A percentile compares a stretch with the other conserved stretches of the same genome.
Conservation (phyloP, 768 basidiomycete species). For the Phylloporus rhodoxanthus region DNA sequence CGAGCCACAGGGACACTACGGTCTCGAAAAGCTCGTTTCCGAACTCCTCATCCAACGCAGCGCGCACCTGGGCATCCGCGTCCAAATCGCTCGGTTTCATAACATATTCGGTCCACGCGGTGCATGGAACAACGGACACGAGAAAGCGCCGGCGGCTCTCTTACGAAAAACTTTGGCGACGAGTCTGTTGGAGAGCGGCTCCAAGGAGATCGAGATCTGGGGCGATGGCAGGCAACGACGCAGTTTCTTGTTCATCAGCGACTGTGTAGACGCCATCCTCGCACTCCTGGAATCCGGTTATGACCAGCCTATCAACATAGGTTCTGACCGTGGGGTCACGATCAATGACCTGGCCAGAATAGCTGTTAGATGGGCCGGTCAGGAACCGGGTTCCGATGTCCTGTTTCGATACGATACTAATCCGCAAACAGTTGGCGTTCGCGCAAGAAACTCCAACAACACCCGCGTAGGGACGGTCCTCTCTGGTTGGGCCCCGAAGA, state of each 20-base stretch:
- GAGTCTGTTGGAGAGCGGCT: conserved; percentile 1
- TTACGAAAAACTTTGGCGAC: conserved; percentile 46
- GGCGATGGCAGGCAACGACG: conserved; percentile 49
- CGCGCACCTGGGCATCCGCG: conserved; percentile 24
- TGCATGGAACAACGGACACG: conserved; percentile 48
- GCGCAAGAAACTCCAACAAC: conserved; percentile 50
- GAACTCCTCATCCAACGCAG: conserved; percentile 41
- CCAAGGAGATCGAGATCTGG: conserved; percentile 46
- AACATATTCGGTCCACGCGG: conserved; percentile 54
- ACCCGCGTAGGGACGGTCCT: conserved; percentile 27
- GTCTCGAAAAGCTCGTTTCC: conserved; percentile 49
- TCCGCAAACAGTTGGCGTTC: conserved; percentile 41
- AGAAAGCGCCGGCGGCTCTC: conserved; percentile 55
- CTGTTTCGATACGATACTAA: conserved; percentile 22
- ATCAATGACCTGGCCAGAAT: conserved; percentile 40
- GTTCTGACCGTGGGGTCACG: conserved; percentile 40
- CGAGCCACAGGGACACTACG: conserved; percentile 50
- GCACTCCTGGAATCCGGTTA: conserved; percentile 37
- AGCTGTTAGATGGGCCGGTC: conserved; percentile 31
- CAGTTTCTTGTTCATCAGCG: conserved; percentile 52
- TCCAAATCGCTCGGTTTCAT: conserved; percentile 51
- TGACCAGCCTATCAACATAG: conserved; percentile 42
- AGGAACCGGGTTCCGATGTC: conserved; percentile 24
- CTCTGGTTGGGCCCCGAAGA: conserved; percentile 38
- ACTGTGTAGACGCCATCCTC: conserved; percentile 48